Conservation (phyloP, 495 filamentous ascomycete genomes). For the Penicillium paxilli region DNA sequence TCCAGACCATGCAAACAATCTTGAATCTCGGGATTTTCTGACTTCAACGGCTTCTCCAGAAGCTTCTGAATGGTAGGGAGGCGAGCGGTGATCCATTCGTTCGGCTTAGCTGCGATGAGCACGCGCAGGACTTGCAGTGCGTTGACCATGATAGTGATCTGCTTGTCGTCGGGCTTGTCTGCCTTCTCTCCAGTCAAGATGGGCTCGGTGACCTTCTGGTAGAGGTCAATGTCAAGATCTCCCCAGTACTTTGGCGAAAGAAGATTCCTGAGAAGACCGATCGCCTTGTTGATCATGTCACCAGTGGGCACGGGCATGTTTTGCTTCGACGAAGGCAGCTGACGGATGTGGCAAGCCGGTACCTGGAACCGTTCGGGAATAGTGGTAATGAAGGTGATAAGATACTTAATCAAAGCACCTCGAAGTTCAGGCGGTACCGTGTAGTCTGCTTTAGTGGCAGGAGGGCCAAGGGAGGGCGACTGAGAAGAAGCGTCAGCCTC, state of each 20-base stretch:
- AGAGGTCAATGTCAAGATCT: conserved; percentile 87
- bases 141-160: conserved; percentile 83
- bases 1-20: conserved; percentile 79
- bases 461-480: conserved; percentile 48
- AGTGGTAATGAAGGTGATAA: conserved; percentile 89
- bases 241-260: conserved; percentile 88
- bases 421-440: conserved; percentile 64
- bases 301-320: conserved; percentile 53
- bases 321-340: conserved; percentile 43
- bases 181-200: conserved; percentile 73
- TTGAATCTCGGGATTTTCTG: conserved; percentile 85
- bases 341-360: conserved; percentile 65
- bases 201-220: conserved; percentile 83
- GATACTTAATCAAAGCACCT: conserved; percentile 82
- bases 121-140: conserved; percentile 87
- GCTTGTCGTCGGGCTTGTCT: conserved; percentile 63
- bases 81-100: conserved; percentile 85
- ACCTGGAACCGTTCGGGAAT: conserved; percentile 81
- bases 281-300: conserved; percentile 82
- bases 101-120: conserved; percentile 77
- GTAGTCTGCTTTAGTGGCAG: conserved; percentile 58
- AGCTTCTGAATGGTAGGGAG: conserved; percentile 79
- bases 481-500: conserved; percentile 37
- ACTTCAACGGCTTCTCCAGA: conserved; percentile 84
- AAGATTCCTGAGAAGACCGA: conserved; percentile 80